A percentile compares a stretch with the other conserved stretches of the same genome.
Conservation (phyloP, 257 asterid species). For the Solanum piurae region DNA sequence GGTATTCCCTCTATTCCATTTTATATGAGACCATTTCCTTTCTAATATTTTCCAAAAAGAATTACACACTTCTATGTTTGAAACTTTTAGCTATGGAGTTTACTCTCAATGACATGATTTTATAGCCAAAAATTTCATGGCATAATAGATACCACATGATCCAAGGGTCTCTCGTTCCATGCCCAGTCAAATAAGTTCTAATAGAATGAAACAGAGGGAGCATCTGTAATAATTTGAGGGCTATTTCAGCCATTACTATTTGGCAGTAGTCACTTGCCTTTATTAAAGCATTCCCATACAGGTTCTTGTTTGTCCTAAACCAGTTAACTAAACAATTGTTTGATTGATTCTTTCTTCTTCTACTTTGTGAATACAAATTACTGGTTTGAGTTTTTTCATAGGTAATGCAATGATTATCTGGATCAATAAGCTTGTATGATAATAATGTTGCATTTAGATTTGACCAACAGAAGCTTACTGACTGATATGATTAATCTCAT, state of each 20-base stretch:
- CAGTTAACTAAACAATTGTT: background rate
- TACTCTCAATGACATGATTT: background rate
- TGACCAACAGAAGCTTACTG: background rate
- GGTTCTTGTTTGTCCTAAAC: background rate
- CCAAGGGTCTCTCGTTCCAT: background rate
- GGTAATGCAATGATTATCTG: background rate
- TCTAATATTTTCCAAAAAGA: background rate
- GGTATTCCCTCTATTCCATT: too few species aligned
- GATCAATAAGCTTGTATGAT: background rate
- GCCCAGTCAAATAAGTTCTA: background rate
- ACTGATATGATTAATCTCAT: background rate
- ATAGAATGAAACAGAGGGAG: background rate
- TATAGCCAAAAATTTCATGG: background rate
- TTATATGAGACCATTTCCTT: too few species aligned
- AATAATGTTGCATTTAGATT: background rate
- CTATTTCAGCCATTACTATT: background rate
- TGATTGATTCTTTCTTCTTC: background rate
- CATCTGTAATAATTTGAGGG: background rate
- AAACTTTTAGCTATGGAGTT: background rate
- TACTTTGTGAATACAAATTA: background rate
- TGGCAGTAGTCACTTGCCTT: background rate
- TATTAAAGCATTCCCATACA: background rate
- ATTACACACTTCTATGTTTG: background rate
- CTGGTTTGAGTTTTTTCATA: background rate
- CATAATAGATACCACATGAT: background rate